Conservation (phyloP, 1,284 basidiomycete species). For the Melanopsichium pennsylvanicum region DNA sequence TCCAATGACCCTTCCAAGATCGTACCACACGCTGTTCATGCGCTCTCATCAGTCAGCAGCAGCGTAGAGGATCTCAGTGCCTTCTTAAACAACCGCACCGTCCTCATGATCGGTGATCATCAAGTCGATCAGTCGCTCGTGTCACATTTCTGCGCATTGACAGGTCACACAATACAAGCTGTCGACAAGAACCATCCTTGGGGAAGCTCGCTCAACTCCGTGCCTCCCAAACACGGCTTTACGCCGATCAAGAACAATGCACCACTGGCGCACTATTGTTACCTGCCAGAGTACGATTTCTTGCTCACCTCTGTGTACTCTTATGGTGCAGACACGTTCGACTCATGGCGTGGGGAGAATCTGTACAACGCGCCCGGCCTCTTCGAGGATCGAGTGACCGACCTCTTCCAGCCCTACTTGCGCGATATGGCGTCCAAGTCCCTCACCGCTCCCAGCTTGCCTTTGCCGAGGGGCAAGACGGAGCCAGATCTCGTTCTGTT, state of each 20-base stretch:
- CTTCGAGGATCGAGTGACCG: conserved; percentile 65
- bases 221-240: conserved; percentile 41
- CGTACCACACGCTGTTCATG: conserved; percentile 25
- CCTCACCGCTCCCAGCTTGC: conserved; percentile 31
- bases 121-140: conserved; percentile 65
- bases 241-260: conserved; percentile 51
- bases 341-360: conserved; percentile 62
- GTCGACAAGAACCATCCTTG: conserved; percentile 63
- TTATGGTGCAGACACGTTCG: conserved; percentile 65
- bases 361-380: conserved; percentile 64
- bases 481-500: conserved; percentile 66
- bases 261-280: conserved; percentile 66
- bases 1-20: conserved; percentile 28
- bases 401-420: conserved; percentile 63
- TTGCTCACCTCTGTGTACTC: conserved; percentile 66
- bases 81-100: conserved; percentile 65
- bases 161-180: conserved; percentile 60
- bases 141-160: conserved; percentile 65
- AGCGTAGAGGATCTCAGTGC: conserved; percentile 40
- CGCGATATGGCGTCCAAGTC: conserved; percentile 16
- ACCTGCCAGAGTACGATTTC: conserved; percentile 65
- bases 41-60: conserved; percentile 1
- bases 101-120: conserved; percentile 66
- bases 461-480: conserved; percentile 39
- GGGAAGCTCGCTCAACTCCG: conserved; percentile 49